Conservation (phyloP, 495 filamentous ascomycete genomes). For the Echria macrotheca region DNA sequence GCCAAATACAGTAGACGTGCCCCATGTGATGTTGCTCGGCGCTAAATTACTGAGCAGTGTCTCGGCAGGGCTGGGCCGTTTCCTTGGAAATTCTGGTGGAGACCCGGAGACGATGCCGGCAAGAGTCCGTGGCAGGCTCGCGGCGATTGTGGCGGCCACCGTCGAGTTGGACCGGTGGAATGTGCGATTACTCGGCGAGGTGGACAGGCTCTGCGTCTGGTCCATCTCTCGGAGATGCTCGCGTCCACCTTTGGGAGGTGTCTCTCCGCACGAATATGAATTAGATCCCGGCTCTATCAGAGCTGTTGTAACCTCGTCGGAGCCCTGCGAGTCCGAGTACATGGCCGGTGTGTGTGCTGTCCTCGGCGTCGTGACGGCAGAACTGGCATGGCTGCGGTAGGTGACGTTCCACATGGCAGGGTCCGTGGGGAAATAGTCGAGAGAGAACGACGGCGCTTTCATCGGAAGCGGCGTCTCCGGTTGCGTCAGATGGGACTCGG, state of each 20-base stretch:
- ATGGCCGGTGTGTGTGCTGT: slow-evolving; percentile 50
- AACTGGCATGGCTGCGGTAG: slow-evolving; percentile 40
- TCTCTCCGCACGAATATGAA: slow-evolving; percentile 58
- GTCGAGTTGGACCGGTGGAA: slow-evolving; percentile 51
- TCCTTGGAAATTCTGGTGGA: slow-evolving; percentile 60
- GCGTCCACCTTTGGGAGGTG: slow-evolving; percentile 51
- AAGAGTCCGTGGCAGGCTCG: slow-evolving; percentile 68
- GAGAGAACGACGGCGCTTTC: slow-evolving; percentile 59
- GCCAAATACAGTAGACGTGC: slow-evolving; percentile 53
- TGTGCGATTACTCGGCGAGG: slow-evolving; percentile 60
- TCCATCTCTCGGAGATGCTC: slow-evolving; percentile 31
- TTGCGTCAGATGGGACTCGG: slow-evolving; percentile 39
- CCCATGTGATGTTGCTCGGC: slow-evolving; percentile 61
- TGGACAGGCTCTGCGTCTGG: slow-evolving; percentile 58
- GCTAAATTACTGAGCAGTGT: slow-evolving; percentile 58
- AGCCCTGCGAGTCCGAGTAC: slow-evolving; percentile 55
- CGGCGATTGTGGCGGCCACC: slow-evolving; percentile 59
- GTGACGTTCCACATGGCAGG: slow-evolving; percentile 52
- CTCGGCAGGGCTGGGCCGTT: slow-evolving; percentile 61
- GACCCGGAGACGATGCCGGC: slow-evolving; percentile 62
- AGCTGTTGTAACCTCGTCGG: slow-evolving; percentile 51
- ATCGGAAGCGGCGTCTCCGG: slow-evolving; percentile 56
- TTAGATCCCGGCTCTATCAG: slow-evolving; percentile 44
- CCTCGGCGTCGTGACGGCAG: slow-evolving; percentile 53
- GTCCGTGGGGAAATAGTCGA: slow-evolving; percentile 63